Base-by-base conservation (phyloP, 495 filamentous ascomycete species). In the Penicillium ochrochloron region DNA sequence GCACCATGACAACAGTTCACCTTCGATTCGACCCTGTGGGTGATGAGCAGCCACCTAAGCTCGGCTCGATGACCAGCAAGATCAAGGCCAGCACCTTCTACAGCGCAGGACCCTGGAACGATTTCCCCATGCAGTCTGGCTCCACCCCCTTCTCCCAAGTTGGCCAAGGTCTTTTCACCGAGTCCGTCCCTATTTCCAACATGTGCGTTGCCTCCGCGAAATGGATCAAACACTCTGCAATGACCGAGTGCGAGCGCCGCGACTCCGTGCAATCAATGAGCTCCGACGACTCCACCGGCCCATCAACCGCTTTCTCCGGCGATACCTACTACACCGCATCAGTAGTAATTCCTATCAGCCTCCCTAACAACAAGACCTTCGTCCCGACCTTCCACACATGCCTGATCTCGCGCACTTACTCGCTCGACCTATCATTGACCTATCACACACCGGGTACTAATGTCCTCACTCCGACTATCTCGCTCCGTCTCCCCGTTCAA, bases 381-480 rank as follows among this genome's bases (percentile, higher is more conserved):
- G 76, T 95, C 31, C 96, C 95, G 0, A 93, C 92, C 19, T 99
- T 98, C 78, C 89, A 95, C 77, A 86, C 88, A 59, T 99, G 95
- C 76, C 85, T 97, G 67, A 80, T 90, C 33, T 90, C 90, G 17
- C 89, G 95, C 62, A 77, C 88, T 27, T 98, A 99, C 78, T 79
- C 83, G 10, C 81, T 97, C 23, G 88, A 90, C 46, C 77, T 98
- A 54, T 80, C 81, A 9, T 70, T 94, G 58, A 80, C 86, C 4
- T 76, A 91, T 44, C 83, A 87, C 59, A 84, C 86, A 0, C 80
- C 86, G 6, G 80, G 81, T 21, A 77, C 85, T n/a, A 81, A 82
- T 33, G 72, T 85, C 21, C 67, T 79, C 29, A 85, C 79, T 27
- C 84, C 88, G 3, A 82, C 76, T 2, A 65, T 94, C 17, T 81